phyloP scores from a whole-genome alignment of 2,329 filamentous ascomycete species.

The Alternaria gaisen region DNA sequence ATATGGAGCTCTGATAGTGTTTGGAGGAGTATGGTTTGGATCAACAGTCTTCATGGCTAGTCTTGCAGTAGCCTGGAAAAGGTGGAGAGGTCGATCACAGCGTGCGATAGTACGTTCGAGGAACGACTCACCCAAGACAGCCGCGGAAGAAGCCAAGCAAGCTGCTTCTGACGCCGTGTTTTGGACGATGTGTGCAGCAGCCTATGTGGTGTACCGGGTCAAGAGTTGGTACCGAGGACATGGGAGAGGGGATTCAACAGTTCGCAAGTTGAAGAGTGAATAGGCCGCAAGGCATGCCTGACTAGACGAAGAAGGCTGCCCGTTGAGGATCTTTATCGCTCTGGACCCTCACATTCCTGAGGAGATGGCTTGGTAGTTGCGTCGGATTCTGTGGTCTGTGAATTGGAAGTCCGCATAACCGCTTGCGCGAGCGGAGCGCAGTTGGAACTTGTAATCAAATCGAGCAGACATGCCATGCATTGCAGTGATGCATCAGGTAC shows the following conservation, averaged over 20 bases:
- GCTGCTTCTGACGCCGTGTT: neutral
- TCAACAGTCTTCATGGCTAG: neutral
- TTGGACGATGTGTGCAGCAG: neutral
- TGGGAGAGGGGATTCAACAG: neutral
- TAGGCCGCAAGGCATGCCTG: neutral
- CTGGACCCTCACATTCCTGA: neutral
- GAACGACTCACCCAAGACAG: no score
- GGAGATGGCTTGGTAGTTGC: neutral
- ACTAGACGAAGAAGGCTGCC: neutral
- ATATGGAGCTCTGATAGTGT: constrained; percentile 22
- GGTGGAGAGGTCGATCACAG: neutral
- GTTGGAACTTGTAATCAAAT: neutral
- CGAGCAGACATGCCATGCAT: neutral
- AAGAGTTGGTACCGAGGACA: constrained; percentile 1
- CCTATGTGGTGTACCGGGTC: neutral
- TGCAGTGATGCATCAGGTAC: neutral
- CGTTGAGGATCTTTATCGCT: no score
- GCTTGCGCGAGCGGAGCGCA: neutral
- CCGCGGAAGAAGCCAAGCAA: neutral
- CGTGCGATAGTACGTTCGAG: neutral
- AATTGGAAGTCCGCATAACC: neutral
- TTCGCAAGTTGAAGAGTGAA: neutral
- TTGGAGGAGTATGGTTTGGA: constrained; percentile 9
- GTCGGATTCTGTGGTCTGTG: neutral
- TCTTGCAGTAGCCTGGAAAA: neutral